Evolutionary conservation across 768 basidiomycete species (phyloP).

Genomic region (Russula griseocarnosa): DNA sequence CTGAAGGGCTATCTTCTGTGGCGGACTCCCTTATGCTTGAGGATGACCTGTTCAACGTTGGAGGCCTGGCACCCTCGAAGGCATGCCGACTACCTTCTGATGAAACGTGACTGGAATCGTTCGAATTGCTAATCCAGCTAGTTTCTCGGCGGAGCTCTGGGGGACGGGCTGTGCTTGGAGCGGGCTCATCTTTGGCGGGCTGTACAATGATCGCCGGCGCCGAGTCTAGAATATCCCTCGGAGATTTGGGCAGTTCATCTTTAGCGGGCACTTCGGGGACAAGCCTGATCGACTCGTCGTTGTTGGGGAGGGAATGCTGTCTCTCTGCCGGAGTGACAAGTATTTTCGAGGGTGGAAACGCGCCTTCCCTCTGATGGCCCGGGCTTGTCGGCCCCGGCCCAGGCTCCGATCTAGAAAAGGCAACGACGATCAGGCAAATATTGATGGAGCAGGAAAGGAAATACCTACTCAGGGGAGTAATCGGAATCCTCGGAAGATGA

Average conservation of each 20-base stretch:
- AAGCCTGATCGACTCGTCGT: neutral
- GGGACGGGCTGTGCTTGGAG: neutral
- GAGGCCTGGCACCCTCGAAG: conserved; percentile 12
- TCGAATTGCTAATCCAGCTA: conserved; percentile 34
- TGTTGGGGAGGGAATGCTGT: conserved; percentile 1
- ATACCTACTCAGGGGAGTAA: conserved; percentile 14
- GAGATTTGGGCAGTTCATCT: conserved; percentile 11
- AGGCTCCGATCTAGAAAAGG: conserved; percentile 11
- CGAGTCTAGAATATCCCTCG: conserved; percentile 4
- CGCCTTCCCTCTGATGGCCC: conserved; percentile 52
- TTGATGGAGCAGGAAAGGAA: neutral
- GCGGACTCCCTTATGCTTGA: conserved; percentile 11
- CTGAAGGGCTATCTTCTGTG: conserved; percentile 15
- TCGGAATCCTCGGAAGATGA: conserved; percentile 16
- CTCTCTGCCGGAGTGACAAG: conserved; percentile 24
- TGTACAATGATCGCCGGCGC: neutral
- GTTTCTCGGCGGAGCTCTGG: conserved; percentile 28
- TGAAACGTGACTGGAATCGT: conserved; percentile 12
- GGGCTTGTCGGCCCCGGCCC: conserved; percentile 3
- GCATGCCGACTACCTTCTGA: conserved; percentile 30
- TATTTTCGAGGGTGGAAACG: conserved; percentile 51
- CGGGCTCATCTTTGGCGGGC: neutral
- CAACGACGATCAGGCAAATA: conserved; percentile 8
- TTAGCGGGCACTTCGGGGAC: conserved; percentile 23
- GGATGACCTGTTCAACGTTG: neutral